Evolutionary conservation across 345 rosid genomes (phyloP).

Genomic region (Gossypium bickii): DNA sequence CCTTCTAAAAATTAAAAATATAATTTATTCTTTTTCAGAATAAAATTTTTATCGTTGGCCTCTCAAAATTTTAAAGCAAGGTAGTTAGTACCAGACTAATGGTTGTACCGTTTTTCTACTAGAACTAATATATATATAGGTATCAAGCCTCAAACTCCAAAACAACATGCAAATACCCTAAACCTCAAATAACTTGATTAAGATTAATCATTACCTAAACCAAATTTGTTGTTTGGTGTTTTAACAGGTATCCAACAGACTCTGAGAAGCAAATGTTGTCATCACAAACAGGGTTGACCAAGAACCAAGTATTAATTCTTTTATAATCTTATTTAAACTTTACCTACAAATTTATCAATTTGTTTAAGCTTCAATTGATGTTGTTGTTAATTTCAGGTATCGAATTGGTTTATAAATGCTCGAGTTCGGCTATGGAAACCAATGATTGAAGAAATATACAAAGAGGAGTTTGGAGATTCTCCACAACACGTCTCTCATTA

Average conservation of each 20-base stretch:
- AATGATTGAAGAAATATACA: conserved; percentile 91
- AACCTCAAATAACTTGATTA: too few species aligned
- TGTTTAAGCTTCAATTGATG: neutral
- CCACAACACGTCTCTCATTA: conserved; percentile 44
- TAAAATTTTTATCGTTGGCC: too few species aligned
- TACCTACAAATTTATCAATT: neutral
- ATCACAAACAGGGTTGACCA: conserved; percentile 66
- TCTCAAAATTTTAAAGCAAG: too few species aligned
- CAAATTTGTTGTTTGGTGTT: conserved; percentile 3
- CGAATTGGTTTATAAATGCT: conserved; percentile 94
- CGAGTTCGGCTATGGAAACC: conserved; percentile 95
- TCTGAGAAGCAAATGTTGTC: conserved; percentile 71
- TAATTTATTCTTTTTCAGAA: too few species aligned
- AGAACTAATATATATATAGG: too few species aligned
- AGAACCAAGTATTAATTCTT: conserved; percentile 58
- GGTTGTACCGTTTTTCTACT: too few species aligned
- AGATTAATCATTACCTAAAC: neutral
- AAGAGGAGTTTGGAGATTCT: conserved; percentile 77
- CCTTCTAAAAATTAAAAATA: too few species aligned
- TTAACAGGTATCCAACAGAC: conserved; percentile 70
- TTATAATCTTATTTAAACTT: neutral
- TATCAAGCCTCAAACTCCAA: too few species aligned
- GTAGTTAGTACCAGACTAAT: too few species aligned
- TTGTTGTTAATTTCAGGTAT: conserved; percentile 39
- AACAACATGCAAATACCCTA: too few species aligned